Base-by-base conservation (phyloP, 2,329 filamentous ascomycete genomes). In the Fusarium secorum region DNA sequence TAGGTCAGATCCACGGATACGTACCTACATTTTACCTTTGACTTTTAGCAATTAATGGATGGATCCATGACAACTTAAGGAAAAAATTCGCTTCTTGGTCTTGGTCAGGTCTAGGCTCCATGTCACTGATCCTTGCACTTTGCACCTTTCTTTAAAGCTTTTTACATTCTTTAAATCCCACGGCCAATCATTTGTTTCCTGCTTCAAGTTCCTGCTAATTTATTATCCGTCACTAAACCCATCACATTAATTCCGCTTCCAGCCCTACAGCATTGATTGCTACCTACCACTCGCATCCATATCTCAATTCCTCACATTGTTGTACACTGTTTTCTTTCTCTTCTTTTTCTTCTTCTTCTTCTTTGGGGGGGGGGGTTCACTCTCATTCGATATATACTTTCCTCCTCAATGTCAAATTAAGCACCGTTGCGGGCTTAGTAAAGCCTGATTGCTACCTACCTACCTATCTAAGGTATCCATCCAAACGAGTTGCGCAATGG, bases 401-500 rank as follows among this genome's bases (percentile, higher is more conserved):
- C 42, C 17, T 32, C 42, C 36, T 24, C 32, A 44, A 67, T 67
- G 63, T 30, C 28, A 56, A 38, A 44, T n/a, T 49, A 22, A 30
- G 17, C 18, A 46, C 14, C 28, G 35, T 84, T 74, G 42, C 82
- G 28, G 36, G 33, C 46, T 58, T 55, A 24, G n/a, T 48, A 33
- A 53, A n/a, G 41, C 51, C 46, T 64, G 52, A 28, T 36, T 49
- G 36, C 42, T 26, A 44, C n/a, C 14, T 32, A 52, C 46, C 14
- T 24, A 22, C 38, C 38, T 24, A 44, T 24, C 22, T 24, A 38
- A 38, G 36, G 36, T 26, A 44, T 44, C 45, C 33, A n/a, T 48
- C 45, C 60, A 35, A 38, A 52, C 32, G 58, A 73, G 58, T 53
- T 65, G 63, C 61, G 61, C 66, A 61, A 81, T 81, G 79, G 73